Evolutionary conservation across 2,329 filamentous ascomycete species (phyloP).

Genomic region (Pseudogymnoascus sp.): DNA sequence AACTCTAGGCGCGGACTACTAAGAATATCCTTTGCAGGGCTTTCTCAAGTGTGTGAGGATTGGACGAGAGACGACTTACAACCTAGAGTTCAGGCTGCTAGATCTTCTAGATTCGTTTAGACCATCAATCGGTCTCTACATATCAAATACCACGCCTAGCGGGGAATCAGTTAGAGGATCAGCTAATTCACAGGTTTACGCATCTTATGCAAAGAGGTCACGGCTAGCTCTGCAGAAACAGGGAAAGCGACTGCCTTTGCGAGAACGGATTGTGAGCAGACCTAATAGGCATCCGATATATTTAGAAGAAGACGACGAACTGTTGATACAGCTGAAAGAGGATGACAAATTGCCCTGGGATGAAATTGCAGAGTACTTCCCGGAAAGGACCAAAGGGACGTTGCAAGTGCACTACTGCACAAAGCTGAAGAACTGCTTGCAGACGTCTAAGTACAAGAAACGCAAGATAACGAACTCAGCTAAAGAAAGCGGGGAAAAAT

Average conservation of each 20-base stretch:
- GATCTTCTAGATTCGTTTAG: no score
- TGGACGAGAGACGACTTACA: no score
- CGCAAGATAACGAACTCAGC: background rate
- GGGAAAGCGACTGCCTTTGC: background rate
- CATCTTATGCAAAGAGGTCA: no score
- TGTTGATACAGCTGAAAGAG: constrained; percentile 15
- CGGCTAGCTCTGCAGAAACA: no score
- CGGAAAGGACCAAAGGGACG: constrained; percentile 14
- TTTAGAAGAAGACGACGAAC: constrained; percentile 14
- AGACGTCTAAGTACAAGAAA: constrained; percentile 15
- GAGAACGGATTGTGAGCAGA: constrained; percentile 14
- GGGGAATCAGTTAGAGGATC: no score
- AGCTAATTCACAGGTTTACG: no score
- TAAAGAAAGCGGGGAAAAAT: background rate
- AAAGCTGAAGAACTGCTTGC: constrained; percentile 17
- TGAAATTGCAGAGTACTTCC: constrained; percentile 17
- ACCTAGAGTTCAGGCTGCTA: no score
- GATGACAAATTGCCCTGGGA: constrained; percentile 15
- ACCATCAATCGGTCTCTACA: no score
- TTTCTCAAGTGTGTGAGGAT: no score
- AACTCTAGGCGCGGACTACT: background rate
- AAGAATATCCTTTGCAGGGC: no score
- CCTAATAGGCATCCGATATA: constrained; percentile 13
- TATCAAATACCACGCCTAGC: no score
- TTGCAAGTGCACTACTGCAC: constrained; percentile 13